Evolutionary conservation across 2,329 filamentous ascomycete genomes (phyloP).

Genomic region (Chrysosporium queenslandicum): DNA sequence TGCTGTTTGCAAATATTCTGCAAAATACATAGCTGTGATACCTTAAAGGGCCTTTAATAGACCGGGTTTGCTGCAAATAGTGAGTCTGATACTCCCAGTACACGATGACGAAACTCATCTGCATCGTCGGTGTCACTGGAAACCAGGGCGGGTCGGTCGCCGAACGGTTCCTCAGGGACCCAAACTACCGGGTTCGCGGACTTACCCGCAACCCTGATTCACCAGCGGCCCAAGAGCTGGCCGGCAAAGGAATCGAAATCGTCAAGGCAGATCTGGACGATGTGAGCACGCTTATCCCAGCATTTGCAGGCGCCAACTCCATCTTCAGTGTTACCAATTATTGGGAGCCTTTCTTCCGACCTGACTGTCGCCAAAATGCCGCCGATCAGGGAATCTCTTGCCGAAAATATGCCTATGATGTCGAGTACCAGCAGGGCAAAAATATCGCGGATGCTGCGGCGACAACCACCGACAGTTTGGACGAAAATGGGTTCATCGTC

Average conservation of each 20-base stretch:
- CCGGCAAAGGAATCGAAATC: constrained; percentile 25
- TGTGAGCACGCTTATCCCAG: constrained; percentile 29
- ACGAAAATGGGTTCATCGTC: constrained; percentile 42
- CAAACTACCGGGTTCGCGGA: constrained; percentile 42
- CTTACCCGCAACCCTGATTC: constrained; percentile 40
- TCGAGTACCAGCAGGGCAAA: constrained; percentile 29
- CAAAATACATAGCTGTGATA: too few species aligned
- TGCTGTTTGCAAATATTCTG: too few species aligned
- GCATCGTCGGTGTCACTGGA: constrained; percentile 40
- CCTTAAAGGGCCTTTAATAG: neutral
- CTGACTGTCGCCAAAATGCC: constrained; percentile 35
- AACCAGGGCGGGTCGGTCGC: constrained; percentile 44
- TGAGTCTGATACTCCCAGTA: neutral
- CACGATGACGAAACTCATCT: constrained; percentile 10
- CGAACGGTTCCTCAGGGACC: constrained; percentile 37
- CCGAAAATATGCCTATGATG: constrained; percentile 33
- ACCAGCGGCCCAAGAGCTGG: constrained; percentile 23
- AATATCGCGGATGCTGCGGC: constrained; percentile 35
- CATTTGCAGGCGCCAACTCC: constrained; percentile 39
- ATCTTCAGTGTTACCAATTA: constrained; percentile 44
- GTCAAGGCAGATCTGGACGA: constrained; percentile 23
- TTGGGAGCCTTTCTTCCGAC: constrained; percentile 36
- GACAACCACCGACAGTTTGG: constrained; percentile 31
- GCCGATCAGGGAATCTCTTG: constrained; percentile 34
- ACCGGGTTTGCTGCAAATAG: too few species aligned